Evolutionary conservation across 441 rosid species (phyloP).

Genomic region (Heliophila coronopifolia): DNA sequence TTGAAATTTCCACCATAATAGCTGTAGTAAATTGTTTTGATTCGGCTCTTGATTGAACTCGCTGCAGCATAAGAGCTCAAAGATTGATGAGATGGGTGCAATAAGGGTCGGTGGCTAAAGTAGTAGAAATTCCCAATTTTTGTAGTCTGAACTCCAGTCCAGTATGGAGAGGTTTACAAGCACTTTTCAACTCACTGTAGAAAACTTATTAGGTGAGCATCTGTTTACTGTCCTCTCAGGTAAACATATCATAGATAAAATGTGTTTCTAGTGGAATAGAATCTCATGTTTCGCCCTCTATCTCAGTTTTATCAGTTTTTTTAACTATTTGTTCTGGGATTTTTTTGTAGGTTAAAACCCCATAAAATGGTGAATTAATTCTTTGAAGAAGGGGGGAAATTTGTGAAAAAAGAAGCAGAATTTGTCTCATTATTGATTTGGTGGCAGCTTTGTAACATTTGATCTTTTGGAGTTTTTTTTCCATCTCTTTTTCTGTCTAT

Average conservation of each 20-base stretch:
- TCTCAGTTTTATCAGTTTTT: neutral
- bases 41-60: neutral
- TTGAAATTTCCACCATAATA: neutral
- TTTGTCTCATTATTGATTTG: conserved; percentile 8
- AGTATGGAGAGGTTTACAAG: conserved; percentile 24
- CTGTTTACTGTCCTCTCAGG: conserved; percentile 1
- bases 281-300: too few species aligned
- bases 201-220: conserved; percentile 28
- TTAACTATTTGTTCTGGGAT: neutral
- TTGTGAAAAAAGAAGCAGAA: conserved; percentile 13
- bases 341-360: conserved; percentile 22
- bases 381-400: conserved; percentile 20
- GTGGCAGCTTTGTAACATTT: conserved; percentile 27
- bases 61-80: conserved; percentile 82
- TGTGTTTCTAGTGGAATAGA: too few species aligned
- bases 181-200: conserved; percentile 29
- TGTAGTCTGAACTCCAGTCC: conserved; percentile 22
- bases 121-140: conserved; percentile 20
- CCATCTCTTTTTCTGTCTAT: conserved; percentile 18
- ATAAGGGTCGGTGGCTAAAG: conserved; percentile 86
- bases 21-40: conserved; percentile 10
- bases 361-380: conserved; percentile 22
- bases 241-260: too few species aligned
- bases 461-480: conserved; percentile 4
- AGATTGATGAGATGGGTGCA: conserved; percentile 79